Percentiles rank a stretch among this genome's conserved stretches.
phyloP scores from a whole-genome alignment of 163 green algal species.

The Chlamydomonas reinhardtii region DNA sequence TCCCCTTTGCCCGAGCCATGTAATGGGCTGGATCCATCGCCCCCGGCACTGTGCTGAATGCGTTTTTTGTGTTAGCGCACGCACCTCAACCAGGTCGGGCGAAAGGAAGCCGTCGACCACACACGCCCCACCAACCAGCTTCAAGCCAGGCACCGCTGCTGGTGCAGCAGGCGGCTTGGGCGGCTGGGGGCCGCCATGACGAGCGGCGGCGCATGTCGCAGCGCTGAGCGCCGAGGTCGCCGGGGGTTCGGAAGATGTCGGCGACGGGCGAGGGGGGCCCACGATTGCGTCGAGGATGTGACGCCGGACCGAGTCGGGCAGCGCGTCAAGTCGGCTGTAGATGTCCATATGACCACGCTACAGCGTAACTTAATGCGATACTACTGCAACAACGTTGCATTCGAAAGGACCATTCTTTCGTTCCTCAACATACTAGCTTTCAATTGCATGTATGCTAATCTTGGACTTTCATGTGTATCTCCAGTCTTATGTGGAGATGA shows the following conservation, averaged over 20 bases:
- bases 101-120: slow-evolving; percentile 10
- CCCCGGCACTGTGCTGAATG: no score
- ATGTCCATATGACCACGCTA: not conserved
- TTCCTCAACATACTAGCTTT: no score
- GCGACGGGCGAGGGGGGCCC: not conserved
- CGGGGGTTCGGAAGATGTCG: not conserved
- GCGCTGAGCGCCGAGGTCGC: not conserved
- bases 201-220: not conserved
- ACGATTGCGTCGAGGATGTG: slow-evolving; percentile 21
- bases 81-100: not conserved
- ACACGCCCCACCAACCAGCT: not conserved
- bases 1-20: no score
- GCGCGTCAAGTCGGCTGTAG: not conserved
- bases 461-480: no score
- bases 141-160: not conserved
- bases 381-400: no score
- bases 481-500: no score
- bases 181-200: not conserved
- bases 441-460: no score
- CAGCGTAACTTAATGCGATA: no score
- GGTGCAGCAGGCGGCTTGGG: not conserved
- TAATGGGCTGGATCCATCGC: no score
- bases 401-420: no score
- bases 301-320: slow-evolving; percentile 18
- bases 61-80: no score